Base-by-base conservation (phyloP, 2,329 filamentous ascomycete species). In the Verticillium nubilum region DNA sequence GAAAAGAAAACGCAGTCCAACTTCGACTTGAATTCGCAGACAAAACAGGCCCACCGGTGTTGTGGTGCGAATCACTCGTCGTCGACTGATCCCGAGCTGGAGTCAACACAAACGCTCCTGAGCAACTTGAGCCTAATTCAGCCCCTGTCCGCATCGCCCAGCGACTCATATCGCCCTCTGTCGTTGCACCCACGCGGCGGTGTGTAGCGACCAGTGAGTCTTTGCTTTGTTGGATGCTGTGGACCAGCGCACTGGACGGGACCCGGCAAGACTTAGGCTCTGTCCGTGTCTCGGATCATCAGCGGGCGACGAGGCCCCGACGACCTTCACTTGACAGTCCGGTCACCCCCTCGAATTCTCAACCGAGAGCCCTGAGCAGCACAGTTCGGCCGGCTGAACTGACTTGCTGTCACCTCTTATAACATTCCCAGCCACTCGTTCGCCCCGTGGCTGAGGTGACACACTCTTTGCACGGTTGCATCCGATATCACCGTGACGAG, bases 201-300 rank as follows among this genome's bases (percentile, higher is more conserved):
- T 29, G 54, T 47, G 33, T 17, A 12, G 2, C n/a, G 23, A 28
- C 3, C 25, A 37, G 54, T n/a, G 42, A 50, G 42, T 13, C 7
- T 50, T 12, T 50, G 54, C 13, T 37, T 37, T 27, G 25, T n/a
- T 25, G 35, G 13, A 56, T 56, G 54, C 25, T 47, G 54, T 56
- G 54, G 31, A 56, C 35, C 25, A 37, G 33, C 25, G 27, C n/a
- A 31, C 52, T 31, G 9, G 13, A 23, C 26, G 26, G 26, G 25
- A 13, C 23, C 54, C 35, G 25, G 33, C 54, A 42, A 47, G n/a
- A n/a, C n/a, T n/a, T 56, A 56, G 54, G 54, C 54, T 56, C 35
- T 56, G 29, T 6, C 54, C 54, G 54, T 56, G 54, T 56, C 54
- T 50, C 54, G 54, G 35, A 47, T 56, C 33, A 31, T 33, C 52